Evolutionary conservation across 768 basidiomycete genomes (phyloP).

Genomic region (Hericium alpestre): DNA sequence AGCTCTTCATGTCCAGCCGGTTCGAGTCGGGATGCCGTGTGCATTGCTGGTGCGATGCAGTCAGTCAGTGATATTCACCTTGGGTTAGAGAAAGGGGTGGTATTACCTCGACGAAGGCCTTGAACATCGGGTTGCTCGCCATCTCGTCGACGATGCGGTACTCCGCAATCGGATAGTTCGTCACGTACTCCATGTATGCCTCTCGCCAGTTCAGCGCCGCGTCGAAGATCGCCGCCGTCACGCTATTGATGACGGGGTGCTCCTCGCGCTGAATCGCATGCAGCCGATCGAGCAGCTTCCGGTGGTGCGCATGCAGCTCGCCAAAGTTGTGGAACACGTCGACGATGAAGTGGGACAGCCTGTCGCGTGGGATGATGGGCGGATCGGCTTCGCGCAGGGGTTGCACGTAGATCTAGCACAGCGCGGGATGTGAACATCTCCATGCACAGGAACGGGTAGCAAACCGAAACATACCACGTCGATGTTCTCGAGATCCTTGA

Average conservation of each 20-base stretch:
- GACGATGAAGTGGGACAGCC: slow-evolving; percentile 63
- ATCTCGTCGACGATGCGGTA: slow-evolving; percentile 84
- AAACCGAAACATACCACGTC: slow-evolving; percentile 43
- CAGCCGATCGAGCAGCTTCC: slow-evolving; percentile 65
- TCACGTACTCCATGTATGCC: slow-evolving; percentile 86
- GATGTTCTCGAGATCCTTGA: slow-evolving; percentile 83
- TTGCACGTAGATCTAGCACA: slow-evolving; percentile 63
- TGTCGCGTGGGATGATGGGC: slow-evolving; percentile 64
- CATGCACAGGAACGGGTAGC: background rate
- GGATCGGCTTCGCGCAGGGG: slow-evolving; percentile 66
- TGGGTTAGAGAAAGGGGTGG: background rate
- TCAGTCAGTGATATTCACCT: background rate
- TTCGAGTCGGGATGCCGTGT: too few species aligned
- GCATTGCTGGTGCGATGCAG: slow-evolving; percentile 18
- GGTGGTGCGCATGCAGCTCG: slow-evolving; percentile 67
- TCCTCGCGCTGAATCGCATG: slow-evolving; percentile 84
- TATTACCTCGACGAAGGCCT: slow-evolving; percentile 69
- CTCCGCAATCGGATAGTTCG: slow-evolving; percentile 88
- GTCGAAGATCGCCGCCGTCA: slow-evolving; percentile 79
- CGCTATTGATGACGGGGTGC: slow-evolving; percentile 64
- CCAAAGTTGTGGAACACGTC: slow-evolving; percentile 87
- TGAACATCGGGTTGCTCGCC: slow-evolving; percentile 71
- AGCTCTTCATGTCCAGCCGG: too few species aligned
- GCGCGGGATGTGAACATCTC: background rate
- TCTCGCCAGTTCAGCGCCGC: slow-evolving; percentile 89